Percentiles rank a stretch among this genome's conserved stretches.
phyloP scores from a whole-genome alignment of 768 basidiomycete genomes.

The Auriculariales sp. region DNA sequence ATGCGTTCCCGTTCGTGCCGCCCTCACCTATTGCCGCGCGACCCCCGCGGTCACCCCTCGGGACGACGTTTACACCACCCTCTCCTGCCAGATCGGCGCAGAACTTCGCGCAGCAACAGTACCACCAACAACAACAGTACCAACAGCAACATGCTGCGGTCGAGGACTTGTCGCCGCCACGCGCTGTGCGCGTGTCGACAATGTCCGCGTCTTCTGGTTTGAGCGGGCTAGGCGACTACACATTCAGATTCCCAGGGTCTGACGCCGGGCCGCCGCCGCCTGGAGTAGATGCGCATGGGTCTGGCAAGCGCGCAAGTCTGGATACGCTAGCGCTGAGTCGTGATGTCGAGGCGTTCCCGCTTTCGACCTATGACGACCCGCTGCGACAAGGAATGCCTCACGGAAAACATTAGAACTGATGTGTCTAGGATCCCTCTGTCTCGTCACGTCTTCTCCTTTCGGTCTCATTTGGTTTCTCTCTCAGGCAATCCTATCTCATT shows the following conservation, averaged over 20 bases:
- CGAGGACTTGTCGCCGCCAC: too few species aligned
- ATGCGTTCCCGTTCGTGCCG: constrained; percentile 80
- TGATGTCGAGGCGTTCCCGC: constrained; percentile 72
- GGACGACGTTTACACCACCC: background rate
- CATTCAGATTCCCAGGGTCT: background rate
- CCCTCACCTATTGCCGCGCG: constrained; percentile 80
- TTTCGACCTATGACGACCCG: constrained; percentile 45
- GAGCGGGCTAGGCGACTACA: background rate
- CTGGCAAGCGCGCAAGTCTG: constrained; percentile 47
- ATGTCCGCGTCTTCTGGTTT: constrained; percentile 51
- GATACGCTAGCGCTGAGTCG: constrained; percentile 75
- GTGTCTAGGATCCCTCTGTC: too few species aligned
- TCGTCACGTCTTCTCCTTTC: too few species aligned
- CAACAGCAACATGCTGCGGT: background rate
- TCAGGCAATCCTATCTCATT: too few species aligned
- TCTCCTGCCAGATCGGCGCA: constrained; percentile 2
- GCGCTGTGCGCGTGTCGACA: constrained; percentile 3
- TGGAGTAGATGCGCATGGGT: background rate
- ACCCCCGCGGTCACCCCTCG: constrained; percentile 53
- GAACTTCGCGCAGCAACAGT: constrained; percentile 5
- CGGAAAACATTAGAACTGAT: too few species aligned
- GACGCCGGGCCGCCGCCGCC: background rate
- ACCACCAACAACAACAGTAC: constrained; percentile 1
- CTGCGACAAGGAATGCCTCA: too few species aligned
- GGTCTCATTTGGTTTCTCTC: too few species aligned